Conservation (phyloP, 495 filamentous ascomycete species). For the Penicillium antarcticum region DNA sequence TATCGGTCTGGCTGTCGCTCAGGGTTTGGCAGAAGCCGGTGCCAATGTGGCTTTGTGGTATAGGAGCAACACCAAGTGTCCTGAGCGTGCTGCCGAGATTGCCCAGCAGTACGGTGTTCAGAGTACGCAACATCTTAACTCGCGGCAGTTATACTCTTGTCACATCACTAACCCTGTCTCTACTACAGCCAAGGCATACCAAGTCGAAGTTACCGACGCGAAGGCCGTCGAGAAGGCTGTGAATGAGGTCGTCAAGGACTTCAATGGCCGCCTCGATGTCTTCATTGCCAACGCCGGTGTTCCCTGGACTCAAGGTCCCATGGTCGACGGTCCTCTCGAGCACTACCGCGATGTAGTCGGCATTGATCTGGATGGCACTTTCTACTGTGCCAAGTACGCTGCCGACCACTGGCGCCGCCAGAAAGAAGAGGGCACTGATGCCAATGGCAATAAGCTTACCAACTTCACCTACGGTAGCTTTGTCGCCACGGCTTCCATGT, state of each 20-base stretch:
- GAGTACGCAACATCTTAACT: conserved; percentile 45
- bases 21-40: conserved; percentile 76
- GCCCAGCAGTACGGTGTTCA: conserved; percentile 75
- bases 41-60: conserved; percentile 90
- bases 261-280: conserved; percentile 72
- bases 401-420: conserved; percentile 66
- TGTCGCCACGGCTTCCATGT: conserved; percentile 77
- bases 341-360: conserved; percentile 66
- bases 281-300: conserved; percentile 82
- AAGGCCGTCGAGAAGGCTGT: conserved; percentile 56
- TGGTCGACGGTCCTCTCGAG: conserved; percentile 61
- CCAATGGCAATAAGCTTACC: conserved; percentile 63
- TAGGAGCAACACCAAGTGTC: conserved; percentile 69
- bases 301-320: conserved; percentile 65
- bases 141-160: neutral
- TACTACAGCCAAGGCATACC: conserved; percentile 67
- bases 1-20: conserved; percentile 76
- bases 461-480: conserved; percentile 70
- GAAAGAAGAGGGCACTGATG: conserved; percentile 61
- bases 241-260: conserved; percentile 59
- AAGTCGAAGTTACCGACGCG: conserved; percentile 62
- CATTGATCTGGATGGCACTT: conserved; percentile 79
- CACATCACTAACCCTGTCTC: neutral
- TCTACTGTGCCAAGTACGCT: conserved; percentile 76
- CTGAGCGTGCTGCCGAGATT: conserved; percentile 68